Base-by-base conservation (phyloP, 1,284 basidiomycete genomes). In the Fomitopsis palustris region DNA sequence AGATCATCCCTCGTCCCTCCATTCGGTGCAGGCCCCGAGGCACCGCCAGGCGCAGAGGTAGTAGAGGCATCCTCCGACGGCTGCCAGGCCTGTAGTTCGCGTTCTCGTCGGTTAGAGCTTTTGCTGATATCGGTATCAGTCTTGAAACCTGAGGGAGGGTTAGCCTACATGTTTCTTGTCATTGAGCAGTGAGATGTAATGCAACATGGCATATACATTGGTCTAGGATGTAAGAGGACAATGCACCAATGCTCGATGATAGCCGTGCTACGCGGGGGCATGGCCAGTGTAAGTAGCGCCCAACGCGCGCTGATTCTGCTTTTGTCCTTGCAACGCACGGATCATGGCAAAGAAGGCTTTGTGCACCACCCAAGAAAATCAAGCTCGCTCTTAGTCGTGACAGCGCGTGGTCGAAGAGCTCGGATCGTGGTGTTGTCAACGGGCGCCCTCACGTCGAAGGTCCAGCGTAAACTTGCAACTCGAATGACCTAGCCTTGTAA, bases 111-210 rank as follows among this genome's bases (percentile, higher is more conserved):
- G n/a, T 65, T 67, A 19, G 73, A 72, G 55, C 78, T 79, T 64
- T 82, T 82, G 65, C 85, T 87, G 68, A 97, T 96, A 67, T 96
- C 95, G 19, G 85, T 80, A 71, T 97, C 95, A 29, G 93, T 97
- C 65, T 90, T 85, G 81, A 97, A 96, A 38, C 84, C 93, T 91
- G 72, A 16, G 35, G 21, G 16, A 31, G 39, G 7, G 38, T 35
- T 6, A 54, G 19, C 12, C 4, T 12, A 38, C 33, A 17, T 12
- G 31, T 21, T 10, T 14, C 6, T 16, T 3, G 9, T 9, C 23
- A 45, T 10, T 5, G 35, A 17, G 19, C 3, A 16, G n/a, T 14
- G 27, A 29, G 29, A 33, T 17, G 41, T n/a, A n/a, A 25, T 6
- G 39, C 16, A 16, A 42, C 39, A n/a, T 7, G 16, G 17, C 43